These are phyloP conservation scores for Eustoma russellianum DNA, from an alignment of 257 asterid genomes.

Conservation along the genomic window DNA sequence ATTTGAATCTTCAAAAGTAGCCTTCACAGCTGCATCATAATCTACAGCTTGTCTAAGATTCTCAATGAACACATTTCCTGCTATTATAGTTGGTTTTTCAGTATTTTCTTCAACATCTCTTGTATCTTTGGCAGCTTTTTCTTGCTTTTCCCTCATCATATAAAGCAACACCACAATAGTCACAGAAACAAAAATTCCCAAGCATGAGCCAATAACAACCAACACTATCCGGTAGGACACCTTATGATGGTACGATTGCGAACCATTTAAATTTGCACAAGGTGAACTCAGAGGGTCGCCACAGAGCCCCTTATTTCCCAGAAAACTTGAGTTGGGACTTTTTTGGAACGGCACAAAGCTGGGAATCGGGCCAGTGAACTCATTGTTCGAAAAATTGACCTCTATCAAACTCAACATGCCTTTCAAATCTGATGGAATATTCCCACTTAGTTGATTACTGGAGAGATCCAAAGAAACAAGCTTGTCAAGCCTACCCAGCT, in stretches of 20 bases:
- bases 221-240: slow-evolving; percentile 74
- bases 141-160: slow-evolving; percentile 91
- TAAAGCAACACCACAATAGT: slow-evolving; percentile 66
- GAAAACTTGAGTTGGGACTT: slow-evolving; percentile 71
- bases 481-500: slow-evolving; percentile 82
- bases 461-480: slow-evolving; percentile 85
- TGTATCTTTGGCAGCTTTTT: slow-evolving; percentile 48
- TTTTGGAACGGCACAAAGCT: slow-evolving; percentile 73
- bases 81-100: slow-evolving; percentile 55
- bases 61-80: slow-evolving; percentile 73
- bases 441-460: slow-evolving; percentile 70
- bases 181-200: slow-evolving; percentile 77
- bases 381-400: slow-evolving; percentile 86
- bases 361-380: slow-evolving; percentile 68
- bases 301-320: slow-evolving; percentile 77
- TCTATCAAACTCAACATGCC: slow-evolving; percentile 94
- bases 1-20: slow-evolving; percentile 67
- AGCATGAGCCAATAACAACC: slow-evolving; percentile 81
- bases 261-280: slow-evolving; percentile 47
- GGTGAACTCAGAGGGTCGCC: slow-evolving; percentile 66
- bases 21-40: slow-evolving; percentile 72
- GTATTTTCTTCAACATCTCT: slow-evolving; percentile 26
- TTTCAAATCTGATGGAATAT: slow-evolving; percentile 54
- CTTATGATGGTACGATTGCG: slow-evolving; percentile 50
- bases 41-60: slow-evolving; percentile 82